phyloP scores from a whole-genome alignment of 1,139 yeast species.

The Geotrichum europaeum region DNA sequence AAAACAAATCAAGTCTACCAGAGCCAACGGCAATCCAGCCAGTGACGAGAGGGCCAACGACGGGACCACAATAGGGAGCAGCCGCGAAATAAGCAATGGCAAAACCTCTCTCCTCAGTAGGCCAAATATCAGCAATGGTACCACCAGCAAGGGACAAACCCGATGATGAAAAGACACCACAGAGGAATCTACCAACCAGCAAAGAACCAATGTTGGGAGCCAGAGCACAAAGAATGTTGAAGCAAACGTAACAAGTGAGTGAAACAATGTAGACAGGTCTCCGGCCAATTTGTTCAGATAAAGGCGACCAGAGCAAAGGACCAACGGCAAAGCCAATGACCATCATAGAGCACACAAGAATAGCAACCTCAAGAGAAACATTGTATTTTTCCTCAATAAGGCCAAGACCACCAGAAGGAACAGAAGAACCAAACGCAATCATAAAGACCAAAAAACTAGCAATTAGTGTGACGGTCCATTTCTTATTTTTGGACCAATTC shows the following conservation, averaged over 20 bases:
- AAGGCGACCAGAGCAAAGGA: conserved; percentile 85
- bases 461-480: conserved; percentile 65
- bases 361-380: conserved; percentile 73
- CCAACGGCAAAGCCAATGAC: conserved; percentile 86
- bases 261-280: conserved; percentile 77
- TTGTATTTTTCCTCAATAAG: conserved; percentile 56
- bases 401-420: conserved; percentile 74
- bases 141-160: conserved; percentile 88
- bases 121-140: conserved; percentile 80
- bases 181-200: conserved; percentile 72
- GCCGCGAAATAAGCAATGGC: conserved; percentile 89
- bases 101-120: conserved; percentile 71
- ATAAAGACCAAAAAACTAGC: conserved; percentile 67
- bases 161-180: conserved; percentile 82
- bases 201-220: conserved; percentile 79
- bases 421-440: conserved; percentile 87
- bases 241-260: conserved; percentile 63
- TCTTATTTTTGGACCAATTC: conserved; percentile 58
- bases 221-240: conserved; percentile 85
- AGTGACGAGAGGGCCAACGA: conserved; percentile 80
- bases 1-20: conserved; percentile 59
- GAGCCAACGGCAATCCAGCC: conserved; percentile 76
- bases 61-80: conserved; percentile 92
- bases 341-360: conserved; percentile 75
- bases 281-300: conserved; percentile 81